Base-by-base conservation (phyloP, 2,329 filamentous ascomycete genomes). In the Iodosphaeria phyllophila region DNA sequence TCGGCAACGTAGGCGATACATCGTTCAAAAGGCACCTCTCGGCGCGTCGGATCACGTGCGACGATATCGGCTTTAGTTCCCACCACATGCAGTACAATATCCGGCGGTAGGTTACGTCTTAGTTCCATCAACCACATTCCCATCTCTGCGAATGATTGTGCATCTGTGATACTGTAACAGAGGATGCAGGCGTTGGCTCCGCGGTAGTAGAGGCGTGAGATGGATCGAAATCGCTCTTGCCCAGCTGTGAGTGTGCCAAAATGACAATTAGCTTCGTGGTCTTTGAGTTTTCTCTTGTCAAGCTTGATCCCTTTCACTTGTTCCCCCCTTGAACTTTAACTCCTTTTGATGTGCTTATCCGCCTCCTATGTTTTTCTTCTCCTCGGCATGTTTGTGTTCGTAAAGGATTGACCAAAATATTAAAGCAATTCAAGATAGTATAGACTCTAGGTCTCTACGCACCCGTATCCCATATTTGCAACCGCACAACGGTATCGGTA, bases 1-100 rank as follows among this genome's bases (percentile, higher is more conserved):
- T 93, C 83, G 14, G 83, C 84, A 19, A 93, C 82, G 50, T 93
- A 98, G 23, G 80, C 82, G 42, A 95, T 92, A 46, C 84, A 93
- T 34, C 79, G 70, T 51, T 98, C 86, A 46, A 95, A 95, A 12
- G 84, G 80, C 5, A 98, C 82, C 43, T 84, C 72, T 28, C 86
- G 72, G 32, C 62, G 60, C 5, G 64, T 61, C 5, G 86, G 83
- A 33, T 93, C 82, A 37, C 75, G 64, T 20, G 83, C 74, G 25
- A 93, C 84, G 22, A 95, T 71, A 49, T 98, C 86, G 31, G 77
- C 74, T 47, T 92, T 92, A 8, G 82, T 95, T 34, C 86, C 89
- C 6, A 95, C 84, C n/a, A 93, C 76, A 46, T 93, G 84, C 5
- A 93, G 64, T 23, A 93, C 74, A 26, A 91, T 73, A 37, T 84